Base-by-base conservation (phyloP, 176 grass and related monocot genomes). In the Hyparrhenia diplandra region DNA sequence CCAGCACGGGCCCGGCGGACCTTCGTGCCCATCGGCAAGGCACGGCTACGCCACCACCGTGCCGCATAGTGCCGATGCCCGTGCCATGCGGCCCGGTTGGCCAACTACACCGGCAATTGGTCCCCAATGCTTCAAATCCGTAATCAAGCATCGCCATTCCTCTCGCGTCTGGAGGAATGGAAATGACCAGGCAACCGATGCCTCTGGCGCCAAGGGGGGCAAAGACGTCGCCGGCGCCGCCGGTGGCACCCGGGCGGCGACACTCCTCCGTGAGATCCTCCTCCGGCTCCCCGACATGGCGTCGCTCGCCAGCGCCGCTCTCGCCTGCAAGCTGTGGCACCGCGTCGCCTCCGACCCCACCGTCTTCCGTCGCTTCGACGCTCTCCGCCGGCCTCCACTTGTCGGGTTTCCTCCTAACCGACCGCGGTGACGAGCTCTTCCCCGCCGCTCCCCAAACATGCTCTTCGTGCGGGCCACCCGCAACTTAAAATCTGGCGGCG, bases 281-380 rank as follows among this genome's bases (percentile, higher is more conserved):
- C 51, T 59, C 74, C 74, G 39, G 29, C 65, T 85, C 74, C 83
- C 74, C 65, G 66, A 78, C 83, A 51, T 78, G 74, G 65, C 66
- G 10, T 85, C 67, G 2, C 83, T 85, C 40, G 30, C 29, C 30
- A 29, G 41, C 64, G 67, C 75, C 41, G 67, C 75, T 17, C 67
- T 78, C 55, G 4, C 18, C 55, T 30, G 41, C 41, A 85, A 72
- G 67, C 42, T 24, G 10, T 79, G 55, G 83, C 31, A 18, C 40
- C 23, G 67, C 54, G 75, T 71, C 67, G 83, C 55, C 31, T 85
- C 67, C 23, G 17, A 72, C 41, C 83, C 75, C 0, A 30, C 55
- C 30, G 4, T 85, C 54, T 32, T 72, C 55, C 41, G 67, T 41
- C 67, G 75, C 23, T 52, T 85, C 75, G 40, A 29, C 58, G 5